phyloP scores from a whole-genome alignment of 2,329 filamentous ascomycete genomes.

The Arthrinium puccinioides region DNA sequence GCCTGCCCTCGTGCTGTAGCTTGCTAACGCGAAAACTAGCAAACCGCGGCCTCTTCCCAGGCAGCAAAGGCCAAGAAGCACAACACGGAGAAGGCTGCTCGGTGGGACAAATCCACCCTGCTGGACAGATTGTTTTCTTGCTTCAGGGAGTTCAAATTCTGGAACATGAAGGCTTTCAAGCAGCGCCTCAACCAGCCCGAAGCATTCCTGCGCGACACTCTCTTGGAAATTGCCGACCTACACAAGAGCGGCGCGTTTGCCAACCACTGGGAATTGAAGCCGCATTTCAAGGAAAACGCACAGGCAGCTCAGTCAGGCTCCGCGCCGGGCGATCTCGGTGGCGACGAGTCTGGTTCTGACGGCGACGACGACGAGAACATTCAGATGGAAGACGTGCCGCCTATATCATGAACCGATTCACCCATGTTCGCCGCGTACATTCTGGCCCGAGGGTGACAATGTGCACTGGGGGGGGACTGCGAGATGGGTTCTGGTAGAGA shows the following conservation, averaged over 20 bases:
- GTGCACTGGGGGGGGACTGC: no score
- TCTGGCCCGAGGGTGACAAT: no score
- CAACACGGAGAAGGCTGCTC: conserved; percentile 49
- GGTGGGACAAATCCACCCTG: conserved; percentile 83
- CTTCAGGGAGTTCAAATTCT: conserved; percentile 84
- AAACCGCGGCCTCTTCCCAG: conserved; percentile 22
- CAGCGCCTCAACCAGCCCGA: conserved; percentile 77
- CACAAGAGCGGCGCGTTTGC: conserved; percentile 79
- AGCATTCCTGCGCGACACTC: conserved; percentile 77
- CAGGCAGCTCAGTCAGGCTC: conserved; percentile 42
- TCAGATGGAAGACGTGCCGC: conserved; percentile 73
- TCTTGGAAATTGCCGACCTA: conserved; percentile 76
- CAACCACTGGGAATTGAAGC: conserved; percentile 74
- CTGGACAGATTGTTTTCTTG: conserved; percentile 76
- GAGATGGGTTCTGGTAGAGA: no score
- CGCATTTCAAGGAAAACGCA: conserved; percentile 46
- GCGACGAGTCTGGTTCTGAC: conserved; percentile 47
- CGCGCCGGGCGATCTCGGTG: conserved; percentile 35
- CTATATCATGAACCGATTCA: no score
- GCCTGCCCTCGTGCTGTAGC: no score
- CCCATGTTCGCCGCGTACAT: no score
- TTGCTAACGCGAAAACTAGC: conserved; percentile 10
- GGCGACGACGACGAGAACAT: conserved; percentile 56
- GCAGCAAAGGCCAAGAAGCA: conserved; percentile 66
- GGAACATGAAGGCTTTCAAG: conserved; percentile 86